Evolutionary conservation across 1,139 yeast species (phyloP), one percentile per base, ranked within the genome.

Genomic region (Saccharomyces hybrid): DNA sequence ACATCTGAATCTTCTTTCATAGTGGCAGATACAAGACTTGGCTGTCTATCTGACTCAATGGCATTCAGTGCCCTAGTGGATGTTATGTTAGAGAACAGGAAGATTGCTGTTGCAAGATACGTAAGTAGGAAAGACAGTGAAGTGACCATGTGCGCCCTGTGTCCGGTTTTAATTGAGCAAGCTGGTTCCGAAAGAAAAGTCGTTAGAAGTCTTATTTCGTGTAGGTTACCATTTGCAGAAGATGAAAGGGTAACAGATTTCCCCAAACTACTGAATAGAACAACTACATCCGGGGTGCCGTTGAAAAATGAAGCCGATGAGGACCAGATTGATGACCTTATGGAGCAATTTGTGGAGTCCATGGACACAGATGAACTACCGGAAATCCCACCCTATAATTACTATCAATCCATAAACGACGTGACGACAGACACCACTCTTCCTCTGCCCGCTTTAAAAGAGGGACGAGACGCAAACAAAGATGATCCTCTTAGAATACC

Each of bases 191-290:
- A 56, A 16, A 60, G 61, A 66, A 31, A 51, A 7, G 42, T 27
- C 4, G 50, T 53, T n/a, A 56, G 70, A 31, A 66, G 66, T 0
- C 65, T 81, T 44, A 63, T 78, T 2, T 61, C 76, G 54, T 69
- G 70, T 5, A 74, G 84, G 47, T 67, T 90, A n/a, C 96, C 97
- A 0, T 88, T 81, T 69, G 78, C 79, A 34, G 96, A 89, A 61
- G 97, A 91, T 66, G 86, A 82, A 60, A 81, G 85, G 59, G 72
- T 79, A 13, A 82, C 86, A 14, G 75, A 75, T 49, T 86, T 87
- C 61, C 84, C 88, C 0, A 72, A 73, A 25, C 68, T 88, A 50
- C 67, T 75, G 0, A 68, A 73, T 4, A 60, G 74, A 20, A 65
- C 61, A 28, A 70, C 73, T 4, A 66, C 73, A 2, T 65, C 70